phyloP scores from a whole-genome alignment of 78 protist genomes.

The Mastigamoeba balamuthi region DNA sequence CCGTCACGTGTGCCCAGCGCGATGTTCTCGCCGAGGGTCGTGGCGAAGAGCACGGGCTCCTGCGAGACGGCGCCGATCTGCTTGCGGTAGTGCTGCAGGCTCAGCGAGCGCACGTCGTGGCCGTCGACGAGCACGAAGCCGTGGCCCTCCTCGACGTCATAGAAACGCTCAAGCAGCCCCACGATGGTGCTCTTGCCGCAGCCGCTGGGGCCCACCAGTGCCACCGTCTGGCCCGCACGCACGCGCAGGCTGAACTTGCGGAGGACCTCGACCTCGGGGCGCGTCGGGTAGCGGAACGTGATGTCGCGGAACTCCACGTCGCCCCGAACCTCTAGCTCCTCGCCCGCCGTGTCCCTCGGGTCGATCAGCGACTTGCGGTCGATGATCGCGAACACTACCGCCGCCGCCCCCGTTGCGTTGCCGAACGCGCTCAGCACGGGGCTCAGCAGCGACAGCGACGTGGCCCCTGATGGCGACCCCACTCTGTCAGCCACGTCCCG shows the following conservation, averaged over 20 bases:
- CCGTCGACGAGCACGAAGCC: constrained; percentile 12
- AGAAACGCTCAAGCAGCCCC: constrained; percentile 36
- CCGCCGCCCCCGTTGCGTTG: too few relatives aligned
- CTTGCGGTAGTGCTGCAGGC: neutral
- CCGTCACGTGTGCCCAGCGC: constrained; percentile 34
- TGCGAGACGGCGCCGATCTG: constrained; percentile 73
- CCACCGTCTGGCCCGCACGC: constrained; percentile 23
- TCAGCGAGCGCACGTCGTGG: neutral
- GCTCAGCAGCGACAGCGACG: too few relatives aligned
- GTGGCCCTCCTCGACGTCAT: constrained; percentile 21
- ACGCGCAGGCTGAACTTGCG: neutral
- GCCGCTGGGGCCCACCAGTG: constrained; percentile 78
- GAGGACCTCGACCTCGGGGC: constrained; percentile 46
- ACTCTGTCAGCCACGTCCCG: too few relatives aligned
- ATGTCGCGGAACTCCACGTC: neutral
- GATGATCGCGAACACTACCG: neutral
- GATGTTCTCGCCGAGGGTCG: constrained; percentile 78
- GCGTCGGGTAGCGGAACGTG: constrained; percentile 51
- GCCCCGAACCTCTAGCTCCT: neutral
- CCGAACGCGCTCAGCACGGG: too few relatives aligned
- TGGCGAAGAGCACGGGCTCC: constrained; percentile 76
- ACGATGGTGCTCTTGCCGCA: constrained; percentile 69
- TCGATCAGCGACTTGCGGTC: neutral
- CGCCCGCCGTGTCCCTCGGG: neutral
- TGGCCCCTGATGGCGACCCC: too few relatives aligned